Conservation (phyloP, 306 rosid species). For the Mimosa pudica region DNA sequence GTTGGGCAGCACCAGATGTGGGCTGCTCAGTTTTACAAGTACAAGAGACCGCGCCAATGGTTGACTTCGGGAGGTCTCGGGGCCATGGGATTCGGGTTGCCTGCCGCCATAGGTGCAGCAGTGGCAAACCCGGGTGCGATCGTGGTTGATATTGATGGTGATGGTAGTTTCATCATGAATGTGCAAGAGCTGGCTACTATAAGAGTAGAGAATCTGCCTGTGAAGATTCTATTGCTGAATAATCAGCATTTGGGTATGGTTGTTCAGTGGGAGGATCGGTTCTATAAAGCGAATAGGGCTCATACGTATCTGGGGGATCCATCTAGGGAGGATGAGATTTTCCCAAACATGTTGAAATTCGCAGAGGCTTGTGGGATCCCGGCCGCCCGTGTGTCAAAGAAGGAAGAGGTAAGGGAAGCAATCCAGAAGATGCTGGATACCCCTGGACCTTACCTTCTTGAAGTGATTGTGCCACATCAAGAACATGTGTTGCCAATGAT, state of each 20-base stretch:
- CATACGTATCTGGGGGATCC: conserved; percentile 87
- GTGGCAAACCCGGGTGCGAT: conserved; percentile 68
- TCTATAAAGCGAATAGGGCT: conserved; percentile 83
- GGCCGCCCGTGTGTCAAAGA: conserved; percentile 67
- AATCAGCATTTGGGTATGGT: conserved; percentile 98
- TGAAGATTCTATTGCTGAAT: conserved; percentile 76
- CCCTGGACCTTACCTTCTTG: conserved; percentile 87
- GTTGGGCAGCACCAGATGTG: conserved; percentile 95
- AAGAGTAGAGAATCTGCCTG: conserved; percentile 76
- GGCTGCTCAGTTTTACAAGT: conserved; percentile 90
- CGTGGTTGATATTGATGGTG: conserved; percentile 89
- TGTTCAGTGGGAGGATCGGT: conserved; percentile 91
- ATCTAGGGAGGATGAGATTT: conserved; percentile 60
- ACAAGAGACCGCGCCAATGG: conserved; percentile 83
- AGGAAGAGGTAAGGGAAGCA: conserved; percentile 64
- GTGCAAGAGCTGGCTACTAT: conserved; percentile 82
- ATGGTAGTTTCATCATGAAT: conserved; percentile 90
- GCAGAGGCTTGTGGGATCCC: conserved; percentile 87
- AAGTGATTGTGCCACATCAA: conserved; percentile 91
- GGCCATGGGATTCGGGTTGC: conserved; percentile 94
- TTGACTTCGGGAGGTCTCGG: conserved; percentile 86
- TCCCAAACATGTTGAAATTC: conserved; percentile 78
- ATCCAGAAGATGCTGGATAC: conserved; percentile 82
- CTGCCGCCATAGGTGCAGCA: conserved; percentile 89
- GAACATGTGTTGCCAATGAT: conserved; percentile 97